Percentiles rank a stretch among this genome's conserved stretches.
phyloP scores from a whole-genome alignment of 495 filamentous ascomycete species.

The Evernia prunastri region DNA sequence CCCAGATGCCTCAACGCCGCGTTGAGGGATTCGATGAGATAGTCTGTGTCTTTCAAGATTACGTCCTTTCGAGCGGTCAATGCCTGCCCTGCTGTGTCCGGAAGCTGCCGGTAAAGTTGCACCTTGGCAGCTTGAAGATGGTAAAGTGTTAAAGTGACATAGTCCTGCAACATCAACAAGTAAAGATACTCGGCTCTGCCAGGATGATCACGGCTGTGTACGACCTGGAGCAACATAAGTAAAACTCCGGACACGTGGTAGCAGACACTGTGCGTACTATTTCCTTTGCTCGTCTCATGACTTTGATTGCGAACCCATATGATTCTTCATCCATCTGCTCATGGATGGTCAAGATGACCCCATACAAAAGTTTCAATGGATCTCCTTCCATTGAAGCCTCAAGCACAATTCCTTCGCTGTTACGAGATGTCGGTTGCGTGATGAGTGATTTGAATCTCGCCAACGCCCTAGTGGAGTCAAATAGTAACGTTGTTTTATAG shows the following conservation, averaged over 20 bases:
- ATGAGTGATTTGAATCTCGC: not conserved
- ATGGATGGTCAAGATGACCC: not conserved
- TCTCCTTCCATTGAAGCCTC: not conserved
- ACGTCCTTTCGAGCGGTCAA: not conserved
- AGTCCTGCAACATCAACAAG: not conserved
- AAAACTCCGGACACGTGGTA: not conserved
- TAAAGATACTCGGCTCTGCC: not conserved
- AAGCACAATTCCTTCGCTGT: not conserved
- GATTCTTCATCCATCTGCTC: not conserved
- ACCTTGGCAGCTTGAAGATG: not conserved
- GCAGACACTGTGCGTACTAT: not conserved
- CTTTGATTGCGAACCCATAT: not conserved
- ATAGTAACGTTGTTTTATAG: not conserved
- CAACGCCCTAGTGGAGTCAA: not conserved
- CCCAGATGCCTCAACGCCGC: not conserved
- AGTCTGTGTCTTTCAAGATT: not conserved
- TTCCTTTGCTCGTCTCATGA: not conserved
- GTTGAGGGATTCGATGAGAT: not conserved
- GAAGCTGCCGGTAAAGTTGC: not conserved
- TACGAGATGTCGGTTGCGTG: not conserved
- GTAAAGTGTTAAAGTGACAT: not conserved
- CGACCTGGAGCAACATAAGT: not conserved
- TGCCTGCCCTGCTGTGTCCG: not conserved
- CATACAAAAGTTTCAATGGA: not conserved
- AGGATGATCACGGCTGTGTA: slow-evolving; percentile 4